Base-by-base conservation (phyloP, 2,329 filamentous ascomycete species). In the Calycina herbarum region DNA sequence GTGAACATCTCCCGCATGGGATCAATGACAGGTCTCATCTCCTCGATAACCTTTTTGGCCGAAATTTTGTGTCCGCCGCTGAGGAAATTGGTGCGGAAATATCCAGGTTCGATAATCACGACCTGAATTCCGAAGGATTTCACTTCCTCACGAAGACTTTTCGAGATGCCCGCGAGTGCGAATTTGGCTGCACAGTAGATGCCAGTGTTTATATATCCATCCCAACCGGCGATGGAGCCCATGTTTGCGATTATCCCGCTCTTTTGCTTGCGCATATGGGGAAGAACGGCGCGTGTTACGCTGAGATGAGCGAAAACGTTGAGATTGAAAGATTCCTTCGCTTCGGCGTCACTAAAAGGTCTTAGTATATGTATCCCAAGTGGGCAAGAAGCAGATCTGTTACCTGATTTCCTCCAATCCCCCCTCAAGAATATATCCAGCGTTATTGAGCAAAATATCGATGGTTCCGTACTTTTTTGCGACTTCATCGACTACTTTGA, bases 271-370 rank as follows among this genome's bases (percentile, higher is more conserved):
- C 83, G 79, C 72, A 86, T 77, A 29, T 78, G 74, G 0, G 83
- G 82, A 0, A 85, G 73, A 11, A 81, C 78, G 0, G 82, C 82
- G 7, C 81, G 80, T 33, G 79, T 77, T 0, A 83, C 79, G 65
- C 82, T 83, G 60, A 83, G 73, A 17, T 76, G 74, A 7, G 83
- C 84, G 67, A 85, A 82, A 56, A 86, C 82, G 64, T 86, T 87
- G 45, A 82, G 83, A 73, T 81, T 79, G 74, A 84, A 85, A 11
- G 73, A 68, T 27, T 77, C 73, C 54, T 75, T 74, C 27, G 78
- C 76, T 70, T 83, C 79, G n/a, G 76, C 71, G 11, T 76, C 75
- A 10, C 77, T 66, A 24, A 7, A 13, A 31, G 3, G n/a, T 78
- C 71, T 71, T 29, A 40, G 17, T 54, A 5, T 4, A 7, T 31